Percentiles rank a stretch among this genome's conserved stretches.
phyloP scores from a whole-genome alignment of 1,139 yeast genomes.

The Torulaspora globosa region DNA sequence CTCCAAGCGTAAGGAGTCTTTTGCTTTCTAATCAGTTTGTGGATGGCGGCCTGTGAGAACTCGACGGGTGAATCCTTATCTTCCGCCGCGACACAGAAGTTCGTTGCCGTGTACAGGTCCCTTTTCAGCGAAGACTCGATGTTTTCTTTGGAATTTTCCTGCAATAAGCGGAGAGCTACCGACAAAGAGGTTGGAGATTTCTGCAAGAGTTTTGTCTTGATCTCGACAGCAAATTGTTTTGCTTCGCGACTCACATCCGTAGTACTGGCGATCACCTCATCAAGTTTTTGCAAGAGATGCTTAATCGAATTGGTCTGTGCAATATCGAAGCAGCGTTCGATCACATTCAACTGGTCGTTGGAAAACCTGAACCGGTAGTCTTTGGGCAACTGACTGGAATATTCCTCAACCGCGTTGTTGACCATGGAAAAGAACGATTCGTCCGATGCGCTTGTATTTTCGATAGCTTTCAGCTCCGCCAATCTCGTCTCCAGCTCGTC shows the following conservation, averaged over 20 bases:
- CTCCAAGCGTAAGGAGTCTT: conserved; percentile 46
- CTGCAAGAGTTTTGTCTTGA: conserved; percentile 51
- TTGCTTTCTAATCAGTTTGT: conserved; percentile 59
- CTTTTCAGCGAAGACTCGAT: conserved; percentile 64
- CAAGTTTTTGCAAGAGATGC: conserved; percentile 55
- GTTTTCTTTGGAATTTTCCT: conserved; percentile 55
- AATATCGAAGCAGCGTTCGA: conserved; percentile 62
- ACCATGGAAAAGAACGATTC: conserved; percentile 43
- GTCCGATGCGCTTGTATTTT: conserved; percentile 17
- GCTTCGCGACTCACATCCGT: conserved; percentile 41
- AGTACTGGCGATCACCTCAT: conserved; percentile 33
- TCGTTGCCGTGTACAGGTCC: conserved; percentile 75
- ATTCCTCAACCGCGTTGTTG: conserved; percentile 73
- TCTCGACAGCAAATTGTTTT: conserved; percentile 61
- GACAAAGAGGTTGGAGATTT: conserved; percentile 74
- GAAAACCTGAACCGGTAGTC: conserved; percentile 58
- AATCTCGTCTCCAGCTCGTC: conserved; percentile 61
- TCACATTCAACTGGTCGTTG: conserved; percentile 53
- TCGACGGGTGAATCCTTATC: conserved; percentile 51
- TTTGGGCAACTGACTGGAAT: conserved; percentile 62
- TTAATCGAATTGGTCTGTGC: conserved; percentile 51
- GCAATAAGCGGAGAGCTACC: conserved; percentile 66
- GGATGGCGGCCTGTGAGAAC: conserved; percentile 51
- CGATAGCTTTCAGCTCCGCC: conserved; percentile 41
- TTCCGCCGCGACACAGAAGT: conserved; percentile 61